These are phyloP conservation scores for Vinca minor DNA, from an alignment of 257 asterid genomes.

Conservation along the genomic window DNA sequence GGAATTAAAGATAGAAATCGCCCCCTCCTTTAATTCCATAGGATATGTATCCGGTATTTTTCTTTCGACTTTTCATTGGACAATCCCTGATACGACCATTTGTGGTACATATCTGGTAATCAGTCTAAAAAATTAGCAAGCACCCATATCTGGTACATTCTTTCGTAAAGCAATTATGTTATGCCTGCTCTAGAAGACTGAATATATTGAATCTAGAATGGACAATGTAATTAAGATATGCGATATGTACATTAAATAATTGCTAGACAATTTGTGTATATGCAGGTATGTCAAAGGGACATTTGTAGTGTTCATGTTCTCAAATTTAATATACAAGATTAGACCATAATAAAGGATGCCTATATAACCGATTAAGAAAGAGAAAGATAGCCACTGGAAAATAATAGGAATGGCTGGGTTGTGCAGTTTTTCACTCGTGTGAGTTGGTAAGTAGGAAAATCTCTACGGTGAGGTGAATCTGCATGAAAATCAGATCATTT, in stretches of 20 bases:
- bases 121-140: no score
- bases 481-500: conserved; percentile 5
- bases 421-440: background rate
- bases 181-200: background rate
- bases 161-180: background rate
- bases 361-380: background rate
- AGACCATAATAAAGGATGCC: background rate
- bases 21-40: no score
- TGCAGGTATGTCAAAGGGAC: background rate
- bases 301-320: background rate
- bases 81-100: background rate
- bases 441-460: background rate
- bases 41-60: no score
- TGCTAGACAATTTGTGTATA: background rate
- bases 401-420: background rate
- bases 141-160: no score
- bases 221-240: background rate
- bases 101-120: no score
- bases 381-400: background rate
- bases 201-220: background rate
- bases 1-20: no score
- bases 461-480: background rate
- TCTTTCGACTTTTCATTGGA: background rate
- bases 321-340: background rate
- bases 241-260: no score